phyloP scores from a whole-genome alignment of 2,329 filamentous ascomycete genomes.

The Trichophyton mentagrophytes region DNA sequence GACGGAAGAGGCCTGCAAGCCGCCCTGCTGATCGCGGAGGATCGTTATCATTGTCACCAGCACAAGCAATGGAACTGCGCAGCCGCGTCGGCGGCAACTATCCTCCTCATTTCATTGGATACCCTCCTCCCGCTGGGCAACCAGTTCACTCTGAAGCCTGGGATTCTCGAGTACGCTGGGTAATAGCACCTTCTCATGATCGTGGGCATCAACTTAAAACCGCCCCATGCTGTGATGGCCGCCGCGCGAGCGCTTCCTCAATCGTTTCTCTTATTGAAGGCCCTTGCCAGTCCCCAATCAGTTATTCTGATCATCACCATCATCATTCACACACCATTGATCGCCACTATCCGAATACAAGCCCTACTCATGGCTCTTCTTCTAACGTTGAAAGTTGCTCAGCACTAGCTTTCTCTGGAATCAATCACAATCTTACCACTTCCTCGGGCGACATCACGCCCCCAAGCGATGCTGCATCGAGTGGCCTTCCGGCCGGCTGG shows the following conservation, averaged over 20 bases:
- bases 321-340: neutral
- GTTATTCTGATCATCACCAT: neutral
- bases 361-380: neutral
- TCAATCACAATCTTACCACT: neutral
- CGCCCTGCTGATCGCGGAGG: neutral
- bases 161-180: neutral
- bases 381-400: neutral
- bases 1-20: conserved; percentile 24
- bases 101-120: neutral
- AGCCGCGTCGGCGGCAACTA: neutral
- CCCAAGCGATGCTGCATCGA: neutral
- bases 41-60: neutral
- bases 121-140: neutral
- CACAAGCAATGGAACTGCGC: neutral
- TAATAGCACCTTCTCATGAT: neutral
- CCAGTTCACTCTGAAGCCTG: neutral
- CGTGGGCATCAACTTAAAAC: neutral
- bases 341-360: neutral
- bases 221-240: neutral
- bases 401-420: neutral
- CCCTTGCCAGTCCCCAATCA: neutral
- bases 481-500: neutral
- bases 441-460: neutral
- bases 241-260: neutral
- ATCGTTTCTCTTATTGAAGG: neutral